These are phyloP conservation scores for Solanum tarijense DNA, from an alignment of 257 asterid species.

Conservation along the genomic window DNA sequence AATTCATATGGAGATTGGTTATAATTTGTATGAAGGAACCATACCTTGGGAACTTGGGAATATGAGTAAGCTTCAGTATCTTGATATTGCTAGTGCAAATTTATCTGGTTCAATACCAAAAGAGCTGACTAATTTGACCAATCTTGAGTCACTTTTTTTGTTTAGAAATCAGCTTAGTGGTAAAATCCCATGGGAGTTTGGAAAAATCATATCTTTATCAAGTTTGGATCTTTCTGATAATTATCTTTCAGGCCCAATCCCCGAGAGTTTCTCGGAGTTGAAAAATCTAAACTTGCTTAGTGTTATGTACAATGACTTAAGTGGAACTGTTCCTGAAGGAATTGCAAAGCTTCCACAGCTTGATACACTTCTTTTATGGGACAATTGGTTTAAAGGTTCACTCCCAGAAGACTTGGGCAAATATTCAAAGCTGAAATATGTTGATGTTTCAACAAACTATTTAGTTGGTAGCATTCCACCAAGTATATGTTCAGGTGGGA, in stretches of 20 bases:
- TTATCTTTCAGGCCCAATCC: constrained; percentile 62
- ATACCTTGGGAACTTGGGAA: constrained; percentile 91
- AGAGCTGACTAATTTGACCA: constrained; percentile 58
- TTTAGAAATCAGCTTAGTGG: constrained; percentile 67
- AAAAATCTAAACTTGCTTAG: constrained; percentile 63
- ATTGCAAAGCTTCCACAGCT: constrained; percentile 69
- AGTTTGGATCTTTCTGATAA: constrained; percentile 99
- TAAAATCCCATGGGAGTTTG: constrained; percentile 50
- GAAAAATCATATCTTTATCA: constrained; percentile 42
- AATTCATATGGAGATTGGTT: constrained; percentile 94
- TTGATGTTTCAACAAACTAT: constrained; percentile 81
- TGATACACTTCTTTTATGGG: constrained; percentile 81
- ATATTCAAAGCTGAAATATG: constrained; percentile 45
- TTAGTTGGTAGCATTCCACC: constrained; percentile 62
- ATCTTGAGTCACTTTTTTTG: constrained; percentile 72
- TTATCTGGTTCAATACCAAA: constrained; percentile 72
- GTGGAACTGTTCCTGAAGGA: constrained; percentile 72
- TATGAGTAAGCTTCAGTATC: constrained; percentile 62
- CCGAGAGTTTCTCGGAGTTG: constrained; percentile 69
- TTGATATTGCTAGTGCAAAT: constrained; percentile 86
- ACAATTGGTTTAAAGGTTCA: constrained; percentile 70
- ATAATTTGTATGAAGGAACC: constrained; percentile 60
- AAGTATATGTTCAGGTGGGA: constrained; percentile 55
- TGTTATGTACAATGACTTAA: constrained; percentile 76
- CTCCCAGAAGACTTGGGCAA: constrained; percentile 67